Evolutionary conservation across 2,329 filamentous ascomycete species (phyloP), one percentile per base, ranked within the genome.

Genomic region (Calonectria multiphialidica): DNA sequence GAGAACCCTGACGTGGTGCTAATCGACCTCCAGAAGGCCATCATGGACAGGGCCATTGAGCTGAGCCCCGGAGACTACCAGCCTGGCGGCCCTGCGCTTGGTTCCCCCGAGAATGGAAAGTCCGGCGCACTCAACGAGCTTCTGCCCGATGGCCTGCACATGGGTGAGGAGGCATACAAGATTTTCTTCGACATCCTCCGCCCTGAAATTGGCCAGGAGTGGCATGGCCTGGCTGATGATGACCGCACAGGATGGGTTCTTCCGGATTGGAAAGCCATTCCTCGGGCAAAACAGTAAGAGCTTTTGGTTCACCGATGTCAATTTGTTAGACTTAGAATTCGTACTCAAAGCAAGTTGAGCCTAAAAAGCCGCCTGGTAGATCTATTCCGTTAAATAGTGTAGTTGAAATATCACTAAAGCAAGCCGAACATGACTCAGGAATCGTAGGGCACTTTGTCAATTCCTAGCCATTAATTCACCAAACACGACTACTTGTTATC

Each of bases 11-110:
- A 89, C 2, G 86, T 96, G 3, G 87, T 91, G 0, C 89, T 96
- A 1, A 85, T 98, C 25, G 95, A 98, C 83, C 88, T 98, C 2
- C 97, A 94, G 91, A 89, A 90, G 72, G 91, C 91, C 0, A 89
- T 98, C 78, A 94, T 98, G 92, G 87, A 90, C 68, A 87, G 90
- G 88, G 96, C 82, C 86, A 90, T 83, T 81, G 88, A 81, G 81
- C 90, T 83, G 83, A 90, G 83, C 81, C 90, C 81, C 76, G 84
- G 88, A 61, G 93, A 92, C 79, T 88, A 91, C 66, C 85, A 90
- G 53, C 84, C 83, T 55, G 85, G 83, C 6, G 85, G 86, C 8
- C 84, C 86, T 18, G 82, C 83, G 78, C 85, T 91, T 37, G 89
- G 90, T 2, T 87, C 89, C 30, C 86, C 84, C 2, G 84, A 86